Base-by-base conservation (phyloP, 75 land plant genomes). In the Sequoiadendron giganteum region DNA sequence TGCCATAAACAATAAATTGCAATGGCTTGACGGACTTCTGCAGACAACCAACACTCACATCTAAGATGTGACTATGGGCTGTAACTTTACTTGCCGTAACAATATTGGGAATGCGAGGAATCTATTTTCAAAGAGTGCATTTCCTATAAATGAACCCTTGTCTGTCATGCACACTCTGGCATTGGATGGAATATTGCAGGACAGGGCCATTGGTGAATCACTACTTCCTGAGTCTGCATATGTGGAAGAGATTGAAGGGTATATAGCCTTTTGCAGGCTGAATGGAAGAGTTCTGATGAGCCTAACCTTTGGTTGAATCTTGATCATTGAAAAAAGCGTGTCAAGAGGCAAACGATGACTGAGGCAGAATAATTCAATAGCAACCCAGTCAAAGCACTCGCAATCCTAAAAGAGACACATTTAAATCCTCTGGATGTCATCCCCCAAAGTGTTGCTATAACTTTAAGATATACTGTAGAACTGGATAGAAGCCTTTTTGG, bases 1-100 rank as follows among this genome's bases (percentile, higher is more conserved):
- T 95, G 93, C 87, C 99, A 97, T 78, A 97, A 97, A 84, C 99
- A 98, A 87, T 99, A 98, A 89, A 97, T 95, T 86, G 97, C 97
- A 76, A 96, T 98, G 99, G 99, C 52, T 94, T 98, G 36, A 96
- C 97, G 70, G 96, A 97, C 72, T 97, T 98, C 84, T 98, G 99
- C 88, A 91, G 98, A 87, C 99, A 98, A 92, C 94, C 95, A 87
- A 87, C 93, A 2, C 95, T 98, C 83, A 98, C 97, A 97, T 92
- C 94, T 25, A 97, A 98, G 89, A 95, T 98, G 96, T 97, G 11
- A 97, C 97, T 87, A 92, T 97, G 21, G 99, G 97, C 84, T 98
- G 99, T 87, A 96, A 97, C 86, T 95, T 97, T 88, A 95, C 97
- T 16, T 97, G 97, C 89, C 88, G 94, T 78, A 98, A 98, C 88